Evolutionary conservation across 2,329 filamentous ascomycete species (phyloP).

Genomic region (Tolypocladium ophioglossoides): DNA sequence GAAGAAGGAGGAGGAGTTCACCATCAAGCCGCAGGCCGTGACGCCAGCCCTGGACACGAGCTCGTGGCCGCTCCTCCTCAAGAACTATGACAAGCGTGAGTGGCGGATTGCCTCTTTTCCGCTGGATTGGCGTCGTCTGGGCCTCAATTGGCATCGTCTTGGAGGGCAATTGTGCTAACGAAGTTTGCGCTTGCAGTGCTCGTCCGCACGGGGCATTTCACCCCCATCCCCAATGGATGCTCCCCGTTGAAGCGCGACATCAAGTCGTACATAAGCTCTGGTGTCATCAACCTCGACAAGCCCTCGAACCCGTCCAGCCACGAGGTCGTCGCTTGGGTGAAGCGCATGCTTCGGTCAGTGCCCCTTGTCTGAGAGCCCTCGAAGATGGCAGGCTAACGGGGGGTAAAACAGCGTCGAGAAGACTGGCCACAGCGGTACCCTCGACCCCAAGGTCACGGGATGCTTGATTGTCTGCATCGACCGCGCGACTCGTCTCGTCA

Average conservation of each 20-base stretch:
- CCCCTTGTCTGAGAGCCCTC: background rate
- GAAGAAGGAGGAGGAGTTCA: conserved; percentile 47
- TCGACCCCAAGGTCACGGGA: conserved; percentile 96
- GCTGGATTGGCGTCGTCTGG: background rate
- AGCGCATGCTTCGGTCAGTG: conserved; percentile 80
- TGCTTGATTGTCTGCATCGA: conserved; percentile 94
- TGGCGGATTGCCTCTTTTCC: conserved; percentile 11
- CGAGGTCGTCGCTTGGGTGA: conserved; percentile 98
- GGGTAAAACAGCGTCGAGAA: conserved; percentile 51
- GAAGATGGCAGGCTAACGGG: background rate
- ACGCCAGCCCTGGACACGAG: conserved; percentile 74
- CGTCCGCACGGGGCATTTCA: conserved; percentile 92
- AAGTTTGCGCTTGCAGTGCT: conserved; percentile 48
- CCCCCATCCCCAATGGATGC: conserved; percentile 88
- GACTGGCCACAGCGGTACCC: conserved; percentile 95
- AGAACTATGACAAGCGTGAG: conserved; percentile 90
- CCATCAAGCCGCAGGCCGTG: conserved; percentile 84
- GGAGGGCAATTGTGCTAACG: background rate
- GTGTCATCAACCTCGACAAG: conserved; percentile 83
- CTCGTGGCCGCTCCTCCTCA: conserved; percentile 86
- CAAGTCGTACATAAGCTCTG: conserved; percentile 93
- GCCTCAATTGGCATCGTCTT: background rate
- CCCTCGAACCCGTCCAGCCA: conserved; percentile 96
- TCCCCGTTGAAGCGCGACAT: conserved; percentile 87
- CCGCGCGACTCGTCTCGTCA: conserved; percentile 92